A percentile compares a stretch with the other conserved stretches of the same genome.
Evolutionary conservation across 140 eudicot species (phyloP).

Genomic region (Flaveria floridana): DNA sequence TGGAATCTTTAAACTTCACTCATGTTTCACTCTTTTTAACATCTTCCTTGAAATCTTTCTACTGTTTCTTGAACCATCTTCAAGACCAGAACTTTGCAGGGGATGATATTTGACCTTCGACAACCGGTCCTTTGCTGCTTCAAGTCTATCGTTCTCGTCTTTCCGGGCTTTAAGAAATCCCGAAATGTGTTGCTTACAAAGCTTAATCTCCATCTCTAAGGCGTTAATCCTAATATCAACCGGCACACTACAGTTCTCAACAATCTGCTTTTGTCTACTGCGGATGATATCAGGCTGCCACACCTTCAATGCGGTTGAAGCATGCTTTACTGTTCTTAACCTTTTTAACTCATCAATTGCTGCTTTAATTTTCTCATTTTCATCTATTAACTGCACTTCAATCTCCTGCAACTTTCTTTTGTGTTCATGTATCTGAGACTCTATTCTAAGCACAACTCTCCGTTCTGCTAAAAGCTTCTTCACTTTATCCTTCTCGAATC

Average conservation of each 20-base stretch:
- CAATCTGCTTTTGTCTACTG: constrained; percentile 66
- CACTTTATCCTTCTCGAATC: constrained; percentile 68
- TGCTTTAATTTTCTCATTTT: constrained; percentile 50
- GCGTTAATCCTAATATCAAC: constrained; percentile 55
- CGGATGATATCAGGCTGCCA: constrained; percentile 91
- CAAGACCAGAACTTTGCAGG: constrained; percentile 35
- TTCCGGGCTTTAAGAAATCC: constrained; percentile 55
- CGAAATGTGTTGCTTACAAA: constrained; percentile 68
- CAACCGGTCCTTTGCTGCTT: constrained; percentile 52
- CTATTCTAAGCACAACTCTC: constrained; percentile 68
- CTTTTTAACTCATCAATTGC: constrained; percentile 49
- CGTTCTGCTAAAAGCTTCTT: constrained; percentile 60
- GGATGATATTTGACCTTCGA: constrained; percentile 63
- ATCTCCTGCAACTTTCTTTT: constrained; percentile 52
- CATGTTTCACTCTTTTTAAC: constrained; percentile 32
- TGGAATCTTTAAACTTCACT: neutral
- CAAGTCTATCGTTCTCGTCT: constrained; percentile 58
- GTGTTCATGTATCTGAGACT: constrained; percentile 65
- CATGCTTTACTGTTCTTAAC: constrained; percentile 60
- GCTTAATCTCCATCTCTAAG: constrained; percentile 86
- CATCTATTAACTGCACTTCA: constrained; percentile 29
- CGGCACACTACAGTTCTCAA: constrained; percentile 73
- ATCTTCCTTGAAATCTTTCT: constrained; percentile 44
- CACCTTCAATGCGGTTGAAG: constrained; percentile 83
- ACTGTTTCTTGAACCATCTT: constrained; percentile 28